phyloP scores from a whole-genome alignment of 371 early-diverging fungal species.

The Actinomortierella ambigua region DNA sequence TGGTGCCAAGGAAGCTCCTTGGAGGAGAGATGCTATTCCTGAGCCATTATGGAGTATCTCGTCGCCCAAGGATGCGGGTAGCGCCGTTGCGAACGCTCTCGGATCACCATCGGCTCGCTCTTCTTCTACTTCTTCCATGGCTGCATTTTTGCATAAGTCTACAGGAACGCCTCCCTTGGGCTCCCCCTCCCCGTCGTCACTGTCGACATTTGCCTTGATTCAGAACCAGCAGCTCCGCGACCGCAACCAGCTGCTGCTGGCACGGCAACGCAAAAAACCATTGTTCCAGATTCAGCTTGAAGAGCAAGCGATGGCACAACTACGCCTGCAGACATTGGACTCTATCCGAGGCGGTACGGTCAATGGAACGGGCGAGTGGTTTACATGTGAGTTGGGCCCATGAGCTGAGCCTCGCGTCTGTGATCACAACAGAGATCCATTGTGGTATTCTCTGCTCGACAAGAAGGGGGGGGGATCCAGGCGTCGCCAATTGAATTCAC shows the following conservation, averaged over 20 bases:
- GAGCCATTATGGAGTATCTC: slow-evolving; percentile 1
- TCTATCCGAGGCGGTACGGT: slow-evolving; percentile 14
- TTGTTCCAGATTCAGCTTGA: slow-evolving; percentile 45
- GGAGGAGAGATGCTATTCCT: slow-evolving; percentile 42
- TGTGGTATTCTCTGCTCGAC: too few species aligned
- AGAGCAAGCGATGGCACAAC: slow-evolving; percentile 28
- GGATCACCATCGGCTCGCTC: slow-evolving; percentile 1
- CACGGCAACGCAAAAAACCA: slow-evolving; percentile 34
- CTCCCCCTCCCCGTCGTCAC: slow-evolving; percentile 3
- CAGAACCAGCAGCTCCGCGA: slow-evolving; percentile 45
- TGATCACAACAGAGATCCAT: too few species aligned
- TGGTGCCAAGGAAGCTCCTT: slow-evolving; percentile 21
- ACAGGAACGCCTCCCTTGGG: slow-evolving; percentile 2
- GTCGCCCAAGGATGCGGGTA: background rate
- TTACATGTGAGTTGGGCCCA: slow-evolving; percentile 2
- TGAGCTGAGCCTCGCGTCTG: too few species aligned
- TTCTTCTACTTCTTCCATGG: background rate
- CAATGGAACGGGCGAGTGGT: slow-evolving; percentile 41
- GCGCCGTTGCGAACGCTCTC: background rate
- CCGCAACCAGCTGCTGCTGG: slow-evolving; percentile 24
- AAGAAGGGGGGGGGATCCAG: too few species aligned
- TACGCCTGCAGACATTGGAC: slow-evolving; percentile 16
- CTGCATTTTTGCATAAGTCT: background rate
- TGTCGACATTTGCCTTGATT: slow-evolving; percentile 38
- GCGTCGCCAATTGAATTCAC: too few species aligned